phyloP scores from a whole-genome alignment of 176 grass and related monocot species.

The Oryza coarctata region DNA sequence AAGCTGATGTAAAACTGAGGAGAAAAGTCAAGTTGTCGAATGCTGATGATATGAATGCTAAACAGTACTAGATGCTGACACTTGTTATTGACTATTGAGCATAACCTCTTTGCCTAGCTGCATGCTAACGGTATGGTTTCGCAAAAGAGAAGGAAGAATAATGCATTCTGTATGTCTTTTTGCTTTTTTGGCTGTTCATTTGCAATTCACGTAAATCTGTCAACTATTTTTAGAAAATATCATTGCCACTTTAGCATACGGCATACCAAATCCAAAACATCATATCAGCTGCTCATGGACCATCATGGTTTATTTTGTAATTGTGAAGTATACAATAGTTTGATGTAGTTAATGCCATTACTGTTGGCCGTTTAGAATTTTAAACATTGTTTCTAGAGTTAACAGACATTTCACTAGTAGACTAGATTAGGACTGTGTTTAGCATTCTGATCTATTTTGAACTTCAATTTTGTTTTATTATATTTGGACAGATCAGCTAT shows the following conservation, averaged over 20 bases:
- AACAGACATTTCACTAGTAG: not conserved
- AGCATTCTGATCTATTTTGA: not conserved
- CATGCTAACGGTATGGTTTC: not conserved
- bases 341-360: not conserved
- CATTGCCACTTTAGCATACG: not conserved
- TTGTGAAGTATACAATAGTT: not conserved
- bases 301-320: not conserved
- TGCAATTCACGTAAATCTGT: not conserved
- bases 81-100: not conserved
- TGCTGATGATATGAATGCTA: not conserved
- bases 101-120: not conserved
- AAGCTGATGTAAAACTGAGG: not conserved
- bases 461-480: not conserved
- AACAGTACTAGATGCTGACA: not conserved
- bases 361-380: not conserved
- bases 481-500: not conserved
- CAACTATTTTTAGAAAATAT: not conserved
- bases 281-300: not conserved
- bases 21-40: conserved; percentile 5
- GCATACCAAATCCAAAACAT: not conserved
- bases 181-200: not conserved
- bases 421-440: not conserved
- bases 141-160: not conserved
- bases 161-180: not conserved
- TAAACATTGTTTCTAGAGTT: not conserved